Base-by-base conservation (phyloP, 1,284 basidiomycete species). In the Rugiboletus extremiorientalis region DNA sequence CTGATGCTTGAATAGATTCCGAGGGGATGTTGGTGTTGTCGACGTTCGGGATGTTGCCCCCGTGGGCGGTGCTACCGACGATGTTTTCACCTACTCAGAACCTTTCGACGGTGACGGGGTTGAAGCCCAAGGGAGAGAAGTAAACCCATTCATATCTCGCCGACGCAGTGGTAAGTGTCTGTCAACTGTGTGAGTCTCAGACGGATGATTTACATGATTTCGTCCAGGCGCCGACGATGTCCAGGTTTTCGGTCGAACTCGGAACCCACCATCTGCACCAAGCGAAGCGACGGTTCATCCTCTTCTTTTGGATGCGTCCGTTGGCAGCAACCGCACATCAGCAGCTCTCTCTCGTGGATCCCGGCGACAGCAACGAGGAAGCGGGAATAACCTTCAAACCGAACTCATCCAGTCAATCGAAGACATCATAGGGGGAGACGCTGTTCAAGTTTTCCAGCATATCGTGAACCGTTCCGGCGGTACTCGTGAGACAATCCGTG, bases 381-480 rank as follows among this genome's bases (percentile, higher is more conserved):
- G 78, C 8, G 75, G 77, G 40, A 79, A 77, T 6, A 77, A 76
- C 41, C 70, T 72, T 47, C 78, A 81, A 56, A 74, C 80, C 27
- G 88, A 91, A 52, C 77, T 94, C 50, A 74, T 93, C 27, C 88
- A 92, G 52, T 88, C 87, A 27, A 85, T 97, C 38, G 89, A 95
- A 64, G 86, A 90, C 51, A 82, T 94, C 51, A 87, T 95, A 52
- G 92, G 91, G 1, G 87, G 85, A 18, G 88, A 91, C 28, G 90
- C 92, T 16, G 79, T 91, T 27, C 92, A 94, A 65, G 78, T 96
- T 54, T 84, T 96, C 63, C 91, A 96, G 61, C 89, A 91, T 58
- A 80, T 95, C 43, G 79, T 91, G 63, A 78, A 84, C 65, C 82
- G 83, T 49, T 73, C 79, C 31, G 79, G 78, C 47, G 81, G 78